phyloP scores from a whole-genome alignment of 1,284 basidiomycete genomes.

The Ustilago cynodontis region DNA sequence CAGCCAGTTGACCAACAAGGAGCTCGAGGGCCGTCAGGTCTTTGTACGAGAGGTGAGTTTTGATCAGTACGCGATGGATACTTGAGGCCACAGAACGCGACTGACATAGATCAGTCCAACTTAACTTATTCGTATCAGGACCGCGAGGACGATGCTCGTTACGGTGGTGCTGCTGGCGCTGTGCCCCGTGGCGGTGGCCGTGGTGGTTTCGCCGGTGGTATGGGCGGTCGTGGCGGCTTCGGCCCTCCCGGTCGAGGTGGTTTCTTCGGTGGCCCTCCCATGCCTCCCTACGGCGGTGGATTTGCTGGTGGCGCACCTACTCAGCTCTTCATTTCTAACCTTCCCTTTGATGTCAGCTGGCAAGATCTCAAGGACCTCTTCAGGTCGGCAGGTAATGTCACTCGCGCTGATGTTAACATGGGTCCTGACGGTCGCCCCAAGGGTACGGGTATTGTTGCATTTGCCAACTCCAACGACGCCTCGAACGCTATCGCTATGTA shows the following conservation, averaged over 20 bases:
- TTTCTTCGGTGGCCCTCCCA: slow-evolving; percentile 36
- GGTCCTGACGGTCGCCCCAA: slow-evolving; percentile 91
- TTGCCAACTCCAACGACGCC: slow-evolving; percentile 89
- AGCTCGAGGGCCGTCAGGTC: slow-evolving; percentile 88
- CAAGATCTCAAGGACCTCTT: slow-evolving; percentile 98
- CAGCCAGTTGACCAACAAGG: slow-evolving; percentile 75
- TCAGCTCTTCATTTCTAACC: slow-evolving; percentile 89
- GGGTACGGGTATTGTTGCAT: slow-evolving; percentile 87
- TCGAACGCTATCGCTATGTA: slow-evolving; percentile 77
- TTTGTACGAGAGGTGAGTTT: slow-evolving; percentile 89
- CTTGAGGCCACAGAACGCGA: background rate
- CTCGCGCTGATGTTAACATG: slow-evolving; percentile 93
- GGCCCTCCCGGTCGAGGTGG: slow-evolving; percentile 57
- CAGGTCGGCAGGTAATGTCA: slow-evolving; percentile 90
- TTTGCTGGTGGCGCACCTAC: slow-evolving; percentile 63
- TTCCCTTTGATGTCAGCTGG: slow-evolving; percentile 93
- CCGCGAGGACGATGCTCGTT: slow-evolving; percentile 92
- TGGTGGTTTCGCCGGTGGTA: slow-evolving; percentile 69
- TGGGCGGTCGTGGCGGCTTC: slow-evolving; percentile 46
- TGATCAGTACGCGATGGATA: background rate
- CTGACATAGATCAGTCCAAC: slow-evolving; percentile 1
- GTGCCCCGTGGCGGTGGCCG: slow-evolving; percentile 75
- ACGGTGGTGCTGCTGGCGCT: slow-evolving; percentile 80
- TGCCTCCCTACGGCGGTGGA: slow-evolving; percentile 37
- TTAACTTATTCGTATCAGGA: slow-evolving; percentile 75